Evolutionary conservation across 164 flowering plant genomes (phyloP), one percentile per base, ranked within the genome.

Genomic region (Vitis rupestris): DNA sequence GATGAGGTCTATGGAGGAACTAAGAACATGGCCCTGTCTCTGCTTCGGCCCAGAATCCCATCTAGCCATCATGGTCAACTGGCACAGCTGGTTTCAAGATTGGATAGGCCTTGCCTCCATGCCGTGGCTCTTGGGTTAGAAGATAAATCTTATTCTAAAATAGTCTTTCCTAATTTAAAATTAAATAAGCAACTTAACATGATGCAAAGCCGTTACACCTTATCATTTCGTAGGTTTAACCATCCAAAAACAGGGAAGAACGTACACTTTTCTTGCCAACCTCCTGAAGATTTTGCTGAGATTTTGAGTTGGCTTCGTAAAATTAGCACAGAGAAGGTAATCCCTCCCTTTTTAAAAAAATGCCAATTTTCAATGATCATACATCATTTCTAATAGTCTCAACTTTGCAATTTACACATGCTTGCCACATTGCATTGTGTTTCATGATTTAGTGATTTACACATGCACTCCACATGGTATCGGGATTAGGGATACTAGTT

Each of bases 1-100:
- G 99, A 95, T 80, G 98, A 95, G 65, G 80, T 93, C 56, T 95
- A 95, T 82, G 99, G 99, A 63, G 97, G 98, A 63, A 87, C 98
- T 10, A 83, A 82, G 77, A 79, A 70, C 79, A 85, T 84, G 97
- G 93, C 94, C 48, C 62, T 90, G 69, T 91, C 98, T 17, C 73
- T 86, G 73, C 87, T 95, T 70, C 90, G 81, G 63, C 82, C 86
- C 2, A 81, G 70, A 76, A 85, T 78, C 49, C 82, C 80, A 14
- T 59, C 84, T 4, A 76, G 70, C 66, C 63, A n/a, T 59, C 90
- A 79, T 64, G 74, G 73, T 10, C 83, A 81, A 63, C 86, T 91
- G 59, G 50, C 65, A 31, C 61, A 80, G 31, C 50, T 88, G 73
- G 76, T 95, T 68, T 82, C 90, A 9, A 75, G 72, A 70, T 61